Conservation (phyloP, 1,284 basidiomycete genomes). For the Microbotryum intermedium region DNA sequence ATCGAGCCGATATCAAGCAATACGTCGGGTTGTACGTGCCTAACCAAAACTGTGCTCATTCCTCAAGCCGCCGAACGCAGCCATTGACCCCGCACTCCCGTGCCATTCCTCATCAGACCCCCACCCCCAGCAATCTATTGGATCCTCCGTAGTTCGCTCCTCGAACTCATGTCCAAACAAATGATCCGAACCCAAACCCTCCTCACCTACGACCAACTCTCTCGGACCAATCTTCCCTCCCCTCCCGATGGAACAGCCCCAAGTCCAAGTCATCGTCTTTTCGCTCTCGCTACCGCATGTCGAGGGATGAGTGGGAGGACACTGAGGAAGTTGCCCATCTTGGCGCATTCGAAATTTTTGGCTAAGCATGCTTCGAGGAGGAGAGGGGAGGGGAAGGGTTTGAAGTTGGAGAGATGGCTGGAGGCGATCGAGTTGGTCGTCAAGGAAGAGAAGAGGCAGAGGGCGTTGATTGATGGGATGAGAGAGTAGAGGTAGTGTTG, state of each 20-base stretch:
- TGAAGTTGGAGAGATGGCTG: constrained; percentile 56
- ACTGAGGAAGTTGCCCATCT: constrained; percentile 77
- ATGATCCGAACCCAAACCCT: constrained; percentile 47
- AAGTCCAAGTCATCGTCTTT: constrained; percentile 43
- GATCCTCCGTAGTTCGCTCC: constrained; percentile 75
- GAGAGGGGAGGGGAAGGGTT: constrained; percentile 46
- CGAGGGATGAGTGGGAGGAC: constrained; percentile 83
- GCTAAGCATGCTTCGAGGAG: constrained; percentile 50
- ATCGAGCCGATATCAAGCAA: constrained; percentile 93
- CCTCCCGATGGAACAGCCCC: constrained; percentile 40
- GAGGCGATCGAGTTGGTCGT: constrained; percentile 69
- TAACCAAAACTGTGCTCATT: neutral
- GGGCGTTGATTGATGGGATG: constrained; percentile 15
- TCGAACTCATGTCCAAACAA: constrained; percentile 65
- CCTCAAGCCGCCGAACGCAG: neutral
- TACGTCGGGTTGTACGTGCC: constrained; percentile 44
- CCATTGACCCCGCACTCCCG: neutral
- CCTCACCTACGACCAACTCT: neutral
- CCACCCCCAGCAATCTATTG: constrained; percentile 73
- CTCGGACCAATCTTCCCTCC: neutral
- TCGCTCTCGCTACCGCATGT: constrained; percentile 60
- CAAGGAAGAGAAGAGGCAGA: constrained; percentile 35
- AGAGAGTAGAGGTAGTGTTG: neutral
- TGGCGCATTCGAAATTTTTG: constrained; percentile 78
- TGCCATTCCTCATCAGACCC: neutral